These are phyloP conservation scores for Dunaliella sp. DNA, from an alignment of 139 green algal genomes.

Conservation along the genomic window DNA sequence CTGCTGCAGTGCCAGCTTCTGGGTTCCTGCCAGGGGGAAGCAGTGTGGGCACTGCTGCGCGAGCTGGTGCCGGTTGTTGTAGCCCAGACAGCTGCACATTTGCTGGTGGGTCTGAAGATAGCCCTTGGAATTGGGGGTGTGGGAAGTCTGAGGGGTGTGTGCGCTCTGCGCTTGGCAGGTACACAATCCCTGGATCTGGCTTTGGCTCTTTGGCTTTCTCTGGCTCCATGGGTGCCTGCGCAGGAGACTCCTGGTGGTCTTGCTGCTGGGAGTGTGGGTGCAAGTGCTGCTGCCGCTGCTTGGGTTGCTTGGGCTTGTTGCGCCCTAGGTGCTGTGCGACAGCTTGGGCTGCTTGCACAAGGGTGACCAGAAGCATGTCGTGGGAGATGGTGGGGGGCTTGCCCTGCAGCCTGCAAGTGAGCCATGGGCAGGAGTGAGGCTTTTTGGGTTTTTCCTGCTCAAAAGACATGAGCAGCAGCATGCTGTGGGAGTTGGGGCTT, in stretches of 20 bases:
- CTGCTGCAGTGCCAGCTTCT: neutral
- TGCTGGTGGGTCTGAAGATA: no score
- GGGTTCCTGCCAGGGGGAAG: neutral
- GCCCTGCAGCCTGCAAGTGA: constrained; percentile 29
- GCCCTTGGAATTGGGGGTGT: no score
- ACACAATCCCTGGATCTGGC: neutral
- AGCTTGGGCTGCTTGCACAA: constrained; percentile 38
- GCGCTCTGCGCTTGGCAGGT: no score
- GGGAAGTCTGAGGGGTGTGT: no score
- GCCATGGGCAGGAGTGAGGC: no score
- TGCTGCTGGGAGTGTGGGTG: neutral
- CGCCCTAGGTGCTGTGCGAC: neutral
- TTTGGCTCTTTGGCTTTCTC: neutral
- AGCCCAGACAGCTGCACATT: neutral
- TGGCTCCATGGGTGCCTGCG: neutral
- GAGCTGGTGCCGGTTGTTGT: neutral
- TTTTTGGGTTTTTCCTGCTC: no score
- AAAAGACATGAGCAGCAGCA: constrained; percentile 65
- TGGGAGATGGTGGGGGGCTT: constrained; percentile 62
- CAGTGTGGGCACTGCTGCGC: neutral
- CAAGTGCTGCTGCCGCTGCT: neutral
- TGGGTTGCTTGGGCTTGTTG: neutral
- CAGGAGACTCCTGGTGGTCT: neutral
- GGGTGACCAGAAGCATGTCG: constrained; percentile 64
- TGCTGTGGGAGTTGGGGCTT: constrained; percentile 58